These are phyloP conservation scores for Aureobasidium musti DNA, from an alignment of 2,329 filamentous ascomycete genomes.

Conservation along the genomic window DNA sequence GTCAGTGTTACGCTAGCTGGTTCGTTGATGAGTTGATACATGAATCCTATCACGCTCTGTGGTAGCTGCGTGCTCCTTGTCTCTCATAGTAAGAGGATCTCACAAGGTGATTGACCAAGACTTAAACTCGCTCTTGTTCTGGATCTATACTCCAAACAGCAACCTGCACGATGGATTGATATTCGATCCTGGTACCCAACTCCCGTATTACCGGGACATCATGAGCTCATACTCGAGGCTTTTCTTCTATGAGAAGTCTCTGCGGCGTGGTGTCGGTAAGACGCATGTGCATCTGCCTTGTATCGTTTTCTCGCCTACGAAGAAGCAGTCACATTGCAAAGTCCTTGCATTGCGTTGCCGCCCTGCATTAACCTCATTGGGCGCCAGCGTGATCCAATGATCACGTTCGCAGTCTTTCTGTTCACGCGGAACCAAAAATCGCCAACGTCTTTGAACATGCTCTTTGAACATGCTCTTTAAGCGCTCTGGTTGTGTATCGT, in stretches of 20 bases:
- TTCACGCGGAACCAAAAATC: too few species aligned
- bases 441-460: not conserved
- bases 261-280: not conserved
- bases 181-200: constrained; percentile 11
- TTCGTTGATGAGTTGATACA: not conserved
- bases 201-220: not conserved
- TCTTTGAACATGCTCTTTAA: too few species aligned
- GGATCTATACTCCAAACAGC: not conserved
- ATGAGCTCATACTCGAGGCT: not conserved
- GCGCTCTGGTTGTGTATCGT: not conserved
- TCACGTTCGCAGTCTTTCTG: not conserved
- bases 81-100: not conserved
- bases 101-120: not conserved
- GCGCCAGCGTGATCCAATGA: not conserved
- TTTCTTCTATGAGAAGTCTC: not conserved
- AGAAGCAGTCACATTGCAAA: not conserved
- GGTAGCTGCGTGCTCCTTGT: not conserved
- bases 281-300: not conserved
- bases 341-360: not conserved
- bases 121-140: not conserved
- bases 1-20: not conserved
- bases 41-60: not conserved
- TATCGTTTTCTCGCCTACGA: not conserved
- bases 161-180: not conserved
- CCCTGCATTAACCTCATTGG: not conserved